Percentiles rank a stretch among this genome's conserved stretches.
Conservation (phyloP, 1,284 basidiomycete species). For the Sparassis latifolia region DNA sequence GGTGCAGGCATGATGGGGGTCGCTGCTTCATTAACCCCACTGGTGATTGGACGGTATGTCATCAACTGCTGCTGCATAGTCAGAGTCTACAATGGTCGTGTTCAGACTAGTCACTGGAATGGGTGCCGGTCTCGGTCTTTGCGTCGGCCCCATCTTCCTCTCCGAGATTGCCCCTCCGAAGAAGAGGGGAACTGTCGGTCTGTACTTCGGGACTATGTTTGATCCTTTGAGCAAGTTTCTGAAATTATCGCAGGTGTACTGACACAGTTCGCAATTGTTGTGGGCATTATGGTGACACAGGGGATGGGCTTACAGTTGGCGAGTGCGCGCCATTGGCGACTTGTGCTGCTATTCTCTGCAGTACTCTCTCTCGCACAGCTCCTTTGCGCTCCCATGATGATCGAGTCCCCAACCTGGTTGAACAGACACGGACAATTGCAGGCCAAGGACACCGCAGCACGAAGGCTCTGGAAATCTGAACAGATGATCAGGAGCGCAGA, state of each 20-base stretch:
- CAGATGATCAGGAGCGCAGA: slow-evolving; percentile 12
- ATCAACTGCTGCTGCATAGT: not conserved
- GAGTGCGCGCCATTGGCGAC: slow-evolving; percentile 64
- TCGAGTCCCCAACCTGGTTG: slow-evolving; percentile 70
- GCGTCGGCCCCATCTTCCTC: slow-evolving; percentile 82
- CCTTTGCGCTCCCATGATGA: slow-evolving; percentile 41
- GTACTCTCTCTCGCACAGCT: slow-evolving; percentile 55
- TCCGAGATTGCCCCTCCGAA: slow-evolving; percentile 73
- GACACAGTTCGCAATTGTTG: slow-evolving; percentile 82
- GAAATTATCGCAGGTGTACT: slow-evolving; percentile 54
- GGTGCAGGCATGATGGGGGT: slow-evolving; percentile 65
- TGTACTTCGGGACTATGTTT: slow-evolving; percentile 11
- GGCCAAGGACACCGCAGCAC: slow-evolving; percentile 40
- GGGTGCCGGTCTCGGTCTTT: slow-evolving; percentile 79
- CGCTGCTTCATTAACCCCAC: slow-evolving; percentile 47
- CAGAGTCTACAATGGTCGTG: slow-evolving; percentile 1
- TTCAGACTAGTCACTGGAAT: slow-evolving; percentile 71
- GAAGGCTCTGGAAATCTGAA: slow-evolving; percentile 43
- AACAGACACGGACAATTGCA: slow-evolving; percentile 41
- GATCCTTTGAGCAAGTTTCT: not conserved
- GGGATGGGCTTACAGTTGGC: slow-evolving; percentile 57
- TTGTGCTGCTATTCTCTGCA: slow-evolving; percentile 66
- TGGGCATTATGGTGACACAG: slow-evolving; percentile 81
- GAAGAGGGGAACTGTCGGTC: slow-evolving; percentile 71
- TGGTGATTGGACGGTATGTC: slow-evolving; percentile 63